Base-by-base conservation (phyloP, 2,329 filamentous ascomycete genomes). In the Rhinocladiella mackenziei region DNA sequence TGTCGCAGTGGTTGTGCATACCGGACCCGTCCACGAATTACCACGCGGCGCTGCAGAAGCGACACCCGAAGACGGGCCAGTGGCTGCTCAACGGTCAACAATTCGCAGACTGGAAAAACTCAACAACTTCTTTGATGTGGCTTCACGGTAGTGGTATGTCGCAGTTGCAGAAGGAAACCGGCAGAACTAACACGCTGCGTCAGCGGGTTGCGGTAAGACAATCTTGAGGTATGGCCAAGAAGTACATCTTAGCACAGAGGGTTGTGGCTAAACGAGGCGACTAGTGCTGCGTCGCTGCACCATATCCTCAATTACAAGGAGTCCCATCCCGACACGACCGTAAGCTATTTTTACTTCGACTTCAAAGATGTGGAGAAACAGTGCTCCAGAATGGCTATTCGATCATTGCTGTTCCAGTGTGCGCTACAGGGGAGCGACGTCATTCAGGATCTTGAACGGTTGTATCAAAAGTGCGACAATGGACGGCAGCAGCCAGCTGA, bases 281-380 rank as follows among this genome's bases (percentile, higher is more conserved):
- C 23, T 31, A 40, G 37, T 23, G 26, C 37, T 23, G n/a, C 23
- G 14, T 13, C 23, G 9, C 25, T 40, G 15, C n/a, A 40, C 4
- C 22, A 28, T 30, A 29, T 45, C 15, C 13, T 43, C 2, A 6
- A 37, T n/a, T 17, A 19, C 54, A 28, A 55, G 45, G 31, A 10
- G 11, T 4, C 25, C 4, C n/a, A 32, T 8, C 15, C 36, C 11
- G 15, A 23, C 1, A 17, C 14, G 1, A 34, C 22, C 5, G 35
- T 48, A 2, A 18, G 37, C 7, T 66, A 65, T 38, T 68, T 65
- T 50, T 66, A 63, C 45, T 68, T 68, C 34, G 61, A 62, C 39
- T 71, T 71, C 54, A 68, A 60, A 4, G 60, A 70, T 36, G 28
- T 5, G 0, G 35, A 58, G 19, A 71, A 70, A 37, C 65, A 67